phyloP scores from a whole-genome alignment of 2,329 filamentous ascomycete species.

The Blastomyces parvus region DNA sequence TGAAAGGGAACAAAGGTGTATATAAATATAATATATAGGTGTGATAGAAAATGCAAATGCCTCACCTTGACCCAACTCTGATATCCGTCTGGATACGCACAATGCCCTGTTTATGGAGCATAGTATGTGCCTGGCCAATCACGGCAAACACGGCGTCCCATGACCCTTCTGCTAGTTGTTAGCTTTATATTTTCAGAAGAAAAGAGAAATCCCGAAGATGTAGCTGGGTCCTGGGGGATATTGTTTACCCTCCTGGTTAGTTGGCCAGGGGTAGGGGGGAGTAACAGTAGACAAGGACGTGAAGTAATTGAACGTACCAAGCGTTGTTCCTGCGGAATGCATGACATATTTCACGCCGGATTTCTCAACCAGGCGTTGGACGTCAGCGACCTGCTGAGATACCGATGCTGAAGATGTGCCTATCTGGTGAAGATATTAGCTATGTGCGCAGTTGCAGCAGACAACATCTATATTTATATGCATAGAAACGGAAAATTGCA shows the following conservation, averaged over 20 bases:
- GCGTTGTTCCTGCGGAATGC: conserved; percentile 88
- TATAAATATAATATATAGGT: too few species aligned
- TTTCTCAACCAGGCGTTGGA: conserved; percentile 72
- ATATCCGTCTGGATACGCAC: conserved; percentile 82
- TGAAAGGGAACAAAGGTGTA: background rate
- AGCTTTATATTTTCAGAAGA: background rate
- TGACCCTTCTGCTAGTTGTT: conserved; percentile 56
- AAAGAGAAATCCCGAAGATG: background rate
- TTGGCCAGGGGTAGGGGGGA: background rate
- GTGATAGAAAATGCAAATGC: background rate
- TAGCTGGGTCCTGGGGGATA: background rate
- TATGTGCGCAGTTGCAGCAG: background rate
- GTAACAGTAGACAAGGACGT: background rate
- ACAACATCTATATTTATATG: background rate
- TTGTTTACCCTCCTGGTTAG: background rate
- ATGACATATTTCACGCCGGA: conserved; percentile 76
- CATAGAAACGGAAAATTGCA: background rate
- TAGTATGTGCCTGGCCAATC: conserved; percentile 74
- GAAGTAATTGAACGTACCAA: conserved; percentile 53
- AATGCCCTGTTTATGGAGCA: conserved; percentile 68
- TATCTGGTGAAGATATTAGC: conserved; percentile 44
- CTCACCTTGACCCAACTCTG: conserved; percentile 66
- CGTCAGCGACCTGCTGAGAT: conserved; percentile 73
- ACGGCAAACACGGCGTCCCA: conserved; percentile 83
- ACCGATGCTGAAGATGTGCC: conserved; percentile 70